Conservation (phyloP, 1,284 basidiomycete genomes). For the Termitomyces sp. region DNA sequence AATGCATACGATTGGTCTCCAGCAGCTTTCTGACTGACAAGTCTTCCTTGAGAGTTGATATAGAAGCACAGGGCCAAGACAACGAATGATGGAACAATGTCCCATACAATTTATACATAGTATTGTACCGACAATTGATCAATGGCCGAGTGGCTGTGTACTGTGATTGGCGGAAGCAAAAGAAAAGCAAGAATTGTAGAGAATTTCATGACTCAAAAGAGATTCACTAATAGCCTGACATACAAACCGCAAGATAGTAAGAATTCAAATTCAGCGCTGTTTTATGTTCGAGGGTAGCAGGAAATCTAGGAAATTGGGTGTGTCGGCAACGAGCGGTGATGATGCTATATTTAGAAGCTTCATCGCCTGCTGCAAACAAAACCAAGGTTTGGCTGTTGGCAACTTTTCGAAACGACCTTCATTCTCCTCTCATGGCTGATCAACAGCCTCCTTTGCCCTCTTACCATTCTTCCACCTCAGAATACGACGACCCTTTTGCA, state of each 20-base stretch:
- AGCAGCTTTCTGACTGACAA: not conserved
- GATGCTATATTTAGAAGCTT: constrained; percentile 11
- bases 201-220: not conserved
- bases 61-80: not conserved
- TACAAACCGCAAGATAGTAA: not conserved
- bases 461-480: constrained; percentile 31
- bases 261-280: not conserved
- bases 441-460: constrained; percentile 40
- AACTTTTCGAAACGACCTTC: constrained; percentile 6
- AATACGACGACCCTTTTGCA: constrained; percentile 62
- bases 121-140: not conserved
- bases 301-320: not conserved
- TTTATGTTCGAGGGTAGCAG: not conserved
- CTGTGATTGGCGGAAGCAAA: not conserved
- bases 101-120: too few species aligned
- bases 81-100: not conserved
- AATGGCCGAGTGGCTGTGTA: not conserved
- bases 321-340: constrained; percentile 14
- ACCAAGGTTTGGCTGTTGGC: constrained; percentile 8
- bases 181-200: not conserved
- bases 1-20: not conserved
- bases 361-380: constrained; percentile 18
- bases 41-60: not conserved
- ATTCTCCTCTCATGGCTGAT: constrained; percentile 44
- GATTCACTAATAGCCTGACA: not conserved